A percentile compares a stretch with the other conserved stretches of the same genome.
Evolutionary conservation across 768 basidiomycete species (phyloP).

Genomic region (Termitomyces sp.): DNA sequence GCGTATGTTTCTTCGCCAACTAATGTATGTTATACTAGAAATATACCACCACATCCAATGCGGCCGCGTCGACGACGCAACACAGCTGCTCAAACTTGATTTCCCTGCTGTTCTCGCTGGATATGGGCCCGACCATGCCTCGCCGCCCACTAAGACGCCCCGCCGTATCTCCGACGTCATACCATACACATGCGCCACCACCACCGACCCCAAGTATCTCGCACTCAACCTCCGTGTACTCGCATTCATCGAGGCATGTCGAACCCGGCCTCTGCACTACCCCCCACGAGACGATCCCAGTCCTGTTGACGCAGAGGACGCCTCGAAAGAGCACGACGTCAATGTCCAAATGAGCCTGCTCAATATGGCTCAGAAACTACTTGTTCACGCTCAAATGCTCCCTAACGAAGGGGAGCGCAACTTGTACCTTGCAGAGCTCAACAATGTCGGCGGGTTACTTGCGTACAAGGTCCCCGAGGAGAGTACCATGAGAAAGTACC

Average conservation of each 20-base stretch:
- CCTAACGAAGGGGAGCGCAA: constrained; percentile 50
- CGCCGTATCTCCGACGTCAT: constrained; percentile 29
- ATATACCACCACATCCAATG: constrained; percentile 68
- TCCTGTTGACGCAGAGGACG: background rate
- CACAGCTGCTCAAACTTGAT: constrained; percentile 57
- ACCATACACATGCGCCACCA: constrained; percentile 54
- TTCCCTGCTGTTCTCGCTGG: constrained; percentile 61
- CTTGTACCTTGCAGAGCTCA: constrained; percentile 66
- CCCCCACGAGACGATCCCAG: constrained; percentile 19
- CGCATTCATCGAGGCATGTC: constrained; percentile 82
- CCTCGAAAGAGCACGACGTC: too few species aligned
- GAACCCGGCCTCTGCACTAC: constrained; percentile 62
- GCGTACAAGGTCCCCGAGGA: constrained; percentile 82
- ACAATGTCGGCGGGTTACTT: constrained; percentile 71
- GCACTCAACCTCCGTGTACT: constrained; percentile 83
- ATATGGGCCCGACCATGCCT: constrained; percentile 33
- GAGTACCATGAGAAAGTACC: constrained; percentile 72
- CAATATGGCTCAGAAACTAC: constrained; percentile 61
- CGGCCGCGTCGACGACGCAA: constrained; percentile 75
- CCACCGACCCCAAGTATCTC: constrained; percentile 73
- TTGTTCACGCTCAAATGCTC: constrained; percentile 57
- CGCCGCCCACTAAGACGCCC: background rate
- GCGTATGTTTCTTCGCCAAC: background rate
- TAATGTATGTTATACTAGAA: too few species aligned
- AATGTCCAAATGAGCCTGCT: constrained; percentile 43